phyloP scores from a whole-genome alignment of 2,329 filamentous ascomycete species.

The Leptodontidium sp. region DNA sequence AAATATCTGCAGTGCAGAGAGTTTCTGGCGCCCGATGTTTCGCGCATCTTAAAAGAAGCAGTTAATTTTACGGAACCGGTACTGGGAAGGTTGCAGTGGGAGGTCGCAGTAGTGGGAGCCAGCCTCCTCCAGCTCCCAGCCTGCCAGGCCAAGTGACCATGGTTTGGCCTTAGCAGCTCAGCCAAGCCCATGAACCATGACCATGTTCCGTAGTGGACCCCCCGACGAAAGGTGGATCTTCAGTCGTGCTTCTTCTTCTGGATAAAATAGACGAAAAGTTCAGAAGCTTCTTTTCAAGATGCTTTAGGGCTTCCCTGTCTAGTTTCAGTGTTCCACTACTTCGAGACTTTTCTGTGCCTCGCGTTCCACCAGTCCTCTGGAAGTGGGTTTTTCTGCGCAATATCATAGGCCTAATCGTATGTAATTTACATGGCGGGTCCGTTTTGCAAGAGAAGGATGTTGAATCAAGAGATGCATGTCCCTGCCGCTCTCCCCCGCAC shows the following conservation, averaged over 20 bases:
- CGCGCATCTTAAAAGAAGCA: slow-evolving; percentile 13
- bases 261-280: slow-evolving; percentile 36
- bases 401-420: background rate
- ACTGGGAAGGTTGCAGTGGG: slow-evolving; percentile 7
- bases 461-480: background rate
- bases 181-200: background rate
- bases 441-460: slow-evolving; percentile 1
- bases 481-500: background rate
- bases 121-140: background rate
- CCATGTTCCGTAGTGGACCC: slow-evolving; percentile 4
- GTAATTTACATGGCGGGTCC: background rate
- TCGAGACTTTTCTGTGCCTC: slow-evolving; percentile 4
- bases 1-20: background rate
- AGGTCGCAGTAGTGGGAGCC: background rate
- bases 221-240: slow-evolving; percentile 29
- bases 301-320: background rate
- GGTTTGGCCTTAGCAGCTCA: slow-evolving; percentile 1
- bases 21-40: slow-evolving; percentile 24
- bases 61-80: slow-evolving; percentile 8
- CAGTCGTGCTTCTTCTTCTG: slow-evolving; percentile 33
- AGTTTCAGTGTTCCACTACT: background rate
- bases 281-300: slow-evolving; percentile 25
- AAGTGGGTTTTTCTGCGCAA: background rate
- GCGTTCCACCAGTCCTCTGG: background rate
- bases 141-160: background rate